Base-by-base conservation (phyloP, 257 asterid species). In the Striga asiatica region DNA sequence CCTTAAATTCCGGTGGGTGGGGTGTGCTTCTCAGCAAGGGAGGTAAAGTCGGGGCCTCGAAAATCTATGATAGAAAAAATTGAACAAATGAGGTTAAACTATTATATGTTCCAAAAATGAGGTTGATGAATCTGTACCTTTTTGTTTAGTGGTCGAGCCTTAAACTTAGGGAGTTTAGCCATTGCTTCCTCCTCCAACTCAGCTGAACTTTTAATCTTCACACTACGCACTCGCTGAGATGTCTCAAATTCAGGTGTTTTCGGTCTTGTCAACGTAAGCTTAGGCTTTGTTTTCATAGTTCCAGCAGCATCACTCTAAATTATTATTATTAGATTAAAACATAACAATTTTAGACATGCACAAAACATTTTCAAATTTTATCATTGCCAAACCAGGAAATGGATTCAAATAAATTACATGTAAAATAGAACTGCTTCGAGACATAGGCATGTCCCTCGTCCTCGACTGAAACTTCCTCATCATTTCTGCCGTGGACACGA, bases 401-500 rank as follows among this genome's bases (percentile, higher is more conserved):
- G 32, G 20, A 14, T 11, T 34, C 37, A 17, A 47, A 27, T 34
- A 27, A 16, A 10, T 71, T 71, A 78, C 96, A 76, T 76, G 88
- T 54, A 78, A 70, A 62, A 69, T 62, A 52, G 82, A 75, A 67
- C 67, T 54, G 57, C 45, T 51, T 25, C 72, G 69, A 54, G 76
- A n/a, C 56, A 74, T 51, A 49, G 86, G 75, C 65, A 73, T 22
- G 23, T 79, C 88, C 62, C 95, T 72, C 47, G 97, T 89, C 73
- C 83, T 78, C 11, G 93, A 79, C 64, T 81, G 91, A 49, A 89
- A 89, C 72, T 80, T 89, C 42, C 63, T 79, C 81, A 81, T 78
- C 97, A 89, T 89, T 75, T 89, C 96, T 48, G 96, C 95, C 74
- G 68, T 81, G 8, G 97, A 85, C 66, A 89, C 84, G 60, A 79